These are phyloP conservation scores for Podospora anserina DNA, from an alignment of 495 filamentous ascomycete species.

Conservation along the genomic window DNA sequence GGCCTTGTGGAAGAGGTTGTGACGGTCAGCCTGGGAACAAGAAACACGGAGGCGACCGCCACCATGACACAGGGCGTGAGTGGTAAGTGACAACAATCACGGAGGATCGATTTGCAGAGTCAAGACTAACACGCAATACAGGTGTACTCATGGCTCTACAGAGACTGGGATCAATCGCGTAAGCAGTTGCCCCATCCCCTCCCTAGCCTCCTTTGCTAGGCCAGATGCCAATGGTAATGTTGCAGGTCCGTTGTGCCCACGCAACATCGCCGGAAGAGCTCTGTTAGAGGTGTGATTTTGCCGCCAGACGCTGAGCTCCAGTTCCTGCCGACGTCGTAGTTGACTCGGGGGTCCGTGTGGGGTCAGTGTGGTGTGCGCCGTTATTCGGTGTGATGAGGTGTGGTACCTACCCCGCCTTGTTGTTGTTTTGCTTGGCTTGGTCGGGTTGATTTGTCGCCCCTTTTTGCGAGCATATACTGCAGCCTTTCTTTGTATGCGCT, in stretches of 20 bases:
- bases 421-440: constrained; percentile 9
- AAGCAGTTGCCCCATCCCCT: constrained; percentile 18
- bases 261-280: constrained; percentile 14
- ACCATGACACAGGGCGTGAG: constrained; percentile 88
- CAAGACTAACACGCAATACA: constrained; percentile 17
- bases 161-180: constrained; percentile 35
- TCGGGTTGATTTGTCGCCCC: background rate
- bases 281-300: background rate
- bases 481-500: background rate
- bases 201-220: constrained; percentile 6
- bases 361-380: background rate
- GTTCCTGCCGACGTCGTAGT: background rate
- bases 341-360: background rate
- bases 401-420: background rate
- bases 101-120: background rate
- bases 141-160: constrained; percentile 48
- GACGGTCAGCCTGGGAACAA: constrained; percentile 76
- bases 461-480: background rate
- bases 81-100: constrained; percentile 49
- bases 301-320: background rate
- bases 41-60: constrained; percentile 81
- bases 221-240: constrained; percentile 4
- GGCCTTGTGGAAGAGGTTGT: constrained; percentile 62
- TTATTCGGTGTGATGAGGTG: background rate
- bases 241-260: constrained; percentile 12